phyloP scores from a whole-genome alignment of 306 rosid genomes.

The Begonia masoniana region DNA sequence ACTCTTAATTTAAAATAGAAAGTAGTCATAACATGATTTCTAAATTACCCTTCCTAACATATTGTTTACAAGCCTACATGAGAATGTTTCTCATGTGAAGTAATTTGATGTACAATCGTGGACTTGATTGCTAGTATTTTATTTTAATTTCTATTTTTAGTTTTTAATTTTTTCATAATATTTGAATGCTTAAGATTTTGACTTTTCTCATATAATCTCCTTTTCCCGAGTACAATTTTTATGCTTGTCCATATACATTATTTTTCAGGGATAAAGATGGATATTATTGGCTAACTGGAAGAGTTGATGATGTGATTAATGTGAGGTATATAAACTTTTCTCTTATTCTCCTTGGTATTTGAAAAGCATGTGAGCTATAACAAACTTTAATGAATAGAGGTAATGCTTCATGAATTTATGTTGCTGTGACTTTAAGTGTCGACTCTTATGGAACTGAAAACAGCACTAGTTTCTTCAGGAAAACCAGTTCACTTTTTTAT shows the following conservation, averaged over 20 bases:
- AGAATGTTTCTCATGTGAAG: not conserved
- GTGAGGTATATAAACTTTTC: conserved; percentile 42
- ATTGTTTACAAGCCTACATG: no score
- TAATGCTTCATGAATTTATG: not conserved
- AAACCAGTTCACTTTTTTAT: no score
- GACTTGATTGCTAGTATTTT: no score
- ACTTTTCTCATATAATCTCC: no score
- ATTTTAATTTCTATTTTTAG: not conserved
- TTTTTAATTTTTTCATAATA: no score
- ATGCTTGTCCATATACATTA: conserved; percentile 17
- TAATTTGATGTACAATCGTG: not conserved
- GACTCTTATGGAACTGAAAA: conserved; percentile 53
- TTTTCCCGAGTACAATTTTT: conserved; percentile 3
- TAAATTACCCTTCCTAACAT: no score
- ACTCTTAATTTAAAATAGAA: no score
- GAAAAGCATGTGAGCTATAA: not conserved
- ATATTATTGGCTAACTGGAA: conserved; percentile 95
- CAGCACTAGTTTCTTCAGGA: conserved; percentile 55
- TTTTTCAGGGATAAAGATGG: conserved; percentile 93
- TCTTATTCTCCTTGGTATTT: not conserved
- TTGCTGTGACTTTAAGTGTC: conserved; percentile 91
- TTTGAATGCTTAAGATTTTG: no score
- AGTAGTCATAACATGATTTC: no score
- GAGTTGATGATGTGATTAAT: conserved; percentile 98
- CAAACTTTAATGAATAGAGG: no score